Percentiles rank a stretch among this genome's conserved stretches.
phyloP scores from a whole-genome alignment of 331 rosid genomes.

The Pyracantha coccinea region DNA sequence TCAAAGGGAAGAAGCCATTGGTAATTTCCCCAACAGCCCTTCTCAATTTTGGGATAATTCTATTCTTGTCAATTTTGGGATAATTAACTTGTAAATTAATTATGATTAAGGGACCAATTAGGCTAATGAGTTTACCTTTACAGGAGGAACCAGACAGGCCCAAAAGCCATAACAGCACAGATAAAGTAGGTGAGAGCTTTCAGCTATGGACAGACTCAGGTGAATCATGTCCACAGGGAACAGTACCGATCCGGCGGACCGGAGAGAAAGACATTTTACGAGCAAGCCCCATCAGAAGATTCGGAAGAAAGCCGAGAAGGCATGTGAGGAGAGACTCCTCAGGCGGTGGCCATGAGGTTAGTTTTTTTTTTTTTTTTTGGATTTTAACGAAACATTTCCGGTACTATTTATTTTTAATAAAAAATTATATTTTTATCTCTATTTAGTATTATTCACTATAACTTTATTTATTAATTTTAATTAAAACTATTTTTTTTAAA shows the following conservation, averaged over 20 bases:
- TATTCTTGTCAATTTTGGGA: neutral
- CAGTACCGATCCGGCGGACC: constrained; percentile 82
- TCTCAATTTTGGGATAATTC: neutral
- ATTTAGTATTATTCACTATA: too few species aligned
- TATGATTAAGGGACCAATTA: neutral
- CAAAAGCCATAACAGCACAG: constrained; percentile 30
- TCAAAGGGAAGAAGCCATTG: constrained; percentile 67
- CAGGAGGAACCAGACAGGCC: constrained; percentile 97
- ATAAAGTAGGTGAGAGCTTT: constrained; percentile 33
- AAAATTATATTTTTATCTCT: too few species aligned
- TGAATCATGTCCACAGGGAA: constrained; percentile 78
- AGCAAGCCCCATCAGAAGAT: constrained; percentile 66
- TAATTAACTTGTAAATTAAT: neutral
- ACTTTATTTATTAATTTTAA: too few species aligned
- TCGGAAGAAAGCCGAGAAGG: constrained; percentile 66
- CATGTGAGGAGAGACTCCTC: constrained; percentile 70
- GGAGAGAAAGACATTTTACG: constrained; percentile 65
- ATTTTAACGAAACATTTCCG: too few species aligned
- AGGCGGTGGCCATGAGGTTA: constrained; percentile 88
- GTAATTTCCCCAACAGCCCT: constrained; percentile 25
- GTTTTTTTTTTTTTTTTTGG: neutral
- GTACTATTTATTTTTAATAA: too few species aligned
- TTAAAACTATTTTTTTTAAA: too few species aligned
- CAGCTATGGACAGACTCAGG: constrained; percentile 84
- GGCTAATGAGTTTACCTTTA: constrained; percentile 14